Percentiles rank a stretch among this genome's conserved stretches.
Evolutionary conservation across 140 eudicot genomes (phyloP).

Genomic region (Erigeron philadelphicus): DNA sequence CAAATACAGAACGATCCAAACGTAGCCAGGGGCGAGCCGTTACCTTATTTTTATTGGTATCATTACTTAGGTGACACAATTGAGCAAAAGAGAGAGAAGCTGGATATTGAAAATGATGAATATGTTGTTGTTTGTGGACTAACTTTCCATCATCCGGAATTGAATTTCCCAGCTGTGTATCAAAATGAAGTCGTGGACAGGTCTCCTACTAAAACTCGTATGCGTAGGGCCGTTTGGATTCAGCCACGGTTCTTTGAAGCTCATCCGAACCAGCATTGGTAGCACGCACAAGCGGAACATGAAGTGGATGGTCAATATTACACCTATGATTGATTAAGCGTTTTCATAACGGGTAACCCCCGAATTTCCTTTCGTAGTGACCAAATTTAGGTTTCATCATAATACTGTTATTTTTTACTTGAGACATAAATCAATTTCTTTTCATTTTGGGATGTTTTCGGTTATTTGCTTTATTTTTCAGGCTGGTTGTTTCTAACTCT

Average conservation of each 20-base stretch:
- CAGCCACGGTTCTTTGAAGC: constrained; percentile 32
- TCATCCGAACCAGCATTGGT: constrained; percentile 16
- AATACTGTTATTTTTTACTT: no score
- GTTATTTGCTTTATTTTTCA: no score
- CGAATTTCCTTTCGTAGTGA: no score
- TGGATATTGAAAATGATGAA: constrained; percentile 28
- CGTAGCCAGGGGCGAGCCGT: background rate
- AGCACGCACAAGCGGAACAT: background rate
- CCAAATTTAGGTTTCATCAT: no score
- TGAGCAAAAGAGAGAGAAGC: background rate
- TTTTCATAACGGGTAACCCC: no score
- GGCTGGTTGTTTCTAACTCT: no score
- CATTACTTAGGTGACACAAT: background rate
- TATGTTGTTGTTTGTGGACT: constrained; percentile 28
- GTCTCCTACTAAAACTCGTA: background rate
- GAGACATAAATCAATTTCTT: no score
- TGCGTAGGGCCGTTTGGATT: constrained; percentile 33
- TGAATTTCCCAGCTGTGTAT: background rate
- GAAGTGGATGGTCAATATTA: no score
- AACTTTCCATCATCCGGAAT: background rate
- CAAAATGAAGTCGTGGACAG: background rate
- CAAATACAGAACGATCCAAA: no score
- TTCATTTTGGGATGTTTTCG: no score
- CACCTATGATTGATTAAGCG: no score
- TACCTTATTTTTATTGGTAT: background rate